Conservation (phyloP, 495 filamentous ascomycete genomes). For the Hypoxylon intermedium region DNA sequence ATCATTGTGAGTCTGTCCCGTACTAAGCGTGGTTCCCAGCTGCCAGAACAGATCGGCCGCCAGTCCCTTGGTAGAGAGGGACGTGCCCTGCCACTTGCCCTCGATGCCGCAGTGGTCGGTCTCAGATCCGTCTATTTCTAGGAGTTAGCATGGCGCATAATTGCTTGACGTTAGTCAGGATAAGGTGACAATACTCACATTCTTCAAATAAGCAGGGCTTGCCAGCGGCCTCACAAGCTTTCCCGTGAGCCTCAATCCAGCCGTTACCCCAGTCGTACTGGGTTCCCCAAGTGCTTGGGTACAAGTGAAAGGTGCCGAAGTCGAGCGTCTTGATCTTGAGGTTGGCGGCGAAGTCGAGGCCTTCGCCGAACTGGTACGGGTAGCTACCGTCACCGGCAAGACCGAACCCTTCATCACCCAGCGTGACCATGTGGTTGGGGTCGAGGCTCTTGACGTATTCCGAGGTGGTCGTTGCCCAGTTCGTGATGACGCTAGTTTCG, state of each 20-base stretch:
- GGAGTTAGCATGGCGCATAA: constrained; percentile 47
- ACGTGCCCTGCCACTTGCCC: constrained; percentile 63
- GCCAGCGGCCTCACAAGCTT: constrained; percentile 58
- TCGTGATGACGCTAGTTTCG: constrained; percentile 48
- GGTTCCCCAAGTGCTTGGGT: constrained; percentile 61
- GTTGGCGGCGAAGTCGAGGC: constrained; percentile 69
- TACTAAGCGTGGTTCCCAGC: constrained; percentile 62
- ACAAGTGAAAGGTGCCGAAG: constrained; percentile 72
- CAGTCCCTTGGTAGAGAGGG: constrained; percentile 57
- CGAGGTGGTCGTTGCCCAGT: constrained; percentile 57
- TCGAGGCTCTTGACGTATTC: constrained; percentile 61
- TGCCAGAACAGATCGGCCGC: constrained; percentile 73
- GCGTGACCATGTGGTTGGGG: constrained; percentile 58
- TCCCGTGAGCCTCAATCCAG: constrained; percentile 69
- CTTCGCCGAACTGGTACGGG: constrained; percentile 65
- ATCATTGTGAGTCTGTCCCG: constrained; percentile 65
- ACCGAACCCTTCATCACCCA: constrained; percentile 61
- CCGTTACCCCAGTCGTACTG: constrained; percentile 54
- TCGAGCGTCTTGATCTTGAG: constrained; percentile 65
- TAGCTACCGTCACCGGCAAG: constrained; percentile 62
- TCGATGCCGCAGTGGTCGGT: constrained; percentile 55
- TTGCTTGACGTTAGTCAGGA: background rate
- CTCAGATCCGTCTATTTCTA: constrained; percentile 25
- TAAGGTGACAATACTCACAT: constrained; percentile 58
- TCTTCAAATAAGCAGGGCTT: constrained; percentile 77